phyloP scores from a whole-genome alignment of 352 stramenopile genomes.

The Pythium chondricola region DNA sequence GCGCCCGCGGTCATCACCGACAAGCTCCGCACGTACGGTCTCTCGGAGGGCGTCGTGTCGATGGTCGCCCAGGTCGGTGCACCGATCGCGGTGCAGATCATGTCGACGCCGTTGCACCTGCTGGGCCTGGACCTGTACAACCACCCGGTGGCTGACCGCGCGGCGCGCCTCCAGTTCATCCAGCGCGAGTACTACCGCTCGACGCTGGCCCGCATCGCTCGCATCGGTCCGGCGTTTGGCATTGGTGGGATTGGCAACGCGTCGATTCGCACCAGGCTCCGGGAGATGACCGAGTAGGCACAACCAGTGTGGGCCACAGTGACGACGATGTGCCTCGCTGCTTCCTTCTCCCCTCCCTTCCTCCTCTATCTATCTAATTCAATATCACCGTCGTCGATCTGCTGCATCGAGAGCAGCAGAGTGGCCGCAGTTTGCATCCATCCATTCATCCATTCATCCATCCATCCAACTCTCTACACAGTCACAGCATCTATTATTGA shows the following conservation, averaged over 20 bases:
- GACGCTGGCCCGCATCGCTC: slow-evolving; percentile 33
- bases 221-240: slow-evolving; percentile 55
- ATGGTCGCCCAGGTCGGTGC: slow-evolving; percentile 39
- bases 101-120: slow-evolving; percentile 59
- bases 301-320: no score
- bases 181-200: slow-evolving; percentile 40
- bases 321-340: no score
- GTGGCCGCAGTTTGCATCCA: no score
- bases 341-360: no score
- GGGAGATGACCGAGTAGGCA: slow-evolving; percentile 5
- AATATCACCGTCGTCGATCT: no score
- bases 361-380: no score
- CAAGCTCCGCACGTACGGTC: slow-evolving; percentile 21
- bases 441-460: no score
- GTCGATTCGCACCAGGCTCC: slow-evolving; percentile 9
- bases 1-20: slow-evolving; percentile 28
- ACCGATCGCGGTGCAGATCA: slow-evolving; percentile 37
- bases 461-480: no score
- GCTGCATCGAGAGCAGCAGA: no score
- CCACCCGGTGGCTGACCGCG: slow-evolving; percentile 14
- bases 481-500: no score
- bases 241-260: slow-evolving; percentile 61
- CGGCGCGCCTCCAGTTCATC: slow-evolving; percentile 32
- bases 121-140: slow-evolving; percentile 63
- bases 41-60: slow-evolving; percentile 21